Evolutionary conservation across 2,329 filamentous ascomycete genomes (phyloP), one percentile per base, ranked within the genome.

Genomic region (Aspergillus caelatus): DNA sequence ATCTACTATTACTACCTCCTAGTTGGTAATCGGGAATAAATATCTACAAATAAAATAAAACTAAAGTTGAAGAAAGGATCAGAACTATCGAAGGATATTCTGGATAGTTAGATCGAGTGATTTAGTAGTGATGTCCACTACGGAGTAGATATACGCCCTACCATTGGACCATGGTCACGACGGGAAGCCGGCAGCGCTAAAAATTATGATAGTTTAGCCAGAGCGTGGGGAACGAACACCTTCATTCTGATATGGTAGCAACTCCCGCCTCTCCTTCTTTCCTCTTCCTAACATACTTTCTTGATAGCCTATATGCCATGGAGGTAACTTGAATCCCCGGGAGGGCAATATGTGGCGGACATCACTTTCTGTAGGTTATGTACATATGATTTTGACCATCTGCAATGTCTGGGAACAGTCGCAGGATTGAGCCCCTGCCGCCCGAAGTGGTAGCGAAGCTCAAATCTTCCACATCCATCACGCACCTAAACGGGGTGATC

Each of bases 381-480:
- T 52, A 11, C 48, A 32, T 52, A 21, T 32, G 26, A 32, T 32
- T n/a, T 52, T n/a, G 10, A 32, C 28, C 19, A n/a, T 32, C 19
- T 11, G 48, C 28, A n/a, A 77, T 77, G 74, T 62, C 72, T 66
- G 57, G 56, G 11, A 62, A 69, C 45, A 64, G 66, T 50, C 57
- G 68, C 58, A 69, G 57, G n/a, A 94, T 95, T 72, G 83, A 84
- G 67, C 87, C 84, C 57, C 84, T 97, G 64, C 91, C 93, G 14
- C 79, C 85, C 43, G 84, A 91, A 68, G 92, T 91, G 62, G 84
- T 88, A 70, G 87, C 90, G 55, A 92, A 93, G 75, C 90, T 99
- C 79, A 91, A 90, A 74, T 97, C 94, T 0, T 96, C 94, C 0
- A 88, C 88, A n/a, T 83, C 86, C 61, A 90, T 98, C 69, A 91